A percentile compares a stretch with the other conserved stretches of the same genome.
Evolutionary conservation across 495 filamentous ascomycete species (phyloP).

Genomic region (Neurospora sp.): DNA sequence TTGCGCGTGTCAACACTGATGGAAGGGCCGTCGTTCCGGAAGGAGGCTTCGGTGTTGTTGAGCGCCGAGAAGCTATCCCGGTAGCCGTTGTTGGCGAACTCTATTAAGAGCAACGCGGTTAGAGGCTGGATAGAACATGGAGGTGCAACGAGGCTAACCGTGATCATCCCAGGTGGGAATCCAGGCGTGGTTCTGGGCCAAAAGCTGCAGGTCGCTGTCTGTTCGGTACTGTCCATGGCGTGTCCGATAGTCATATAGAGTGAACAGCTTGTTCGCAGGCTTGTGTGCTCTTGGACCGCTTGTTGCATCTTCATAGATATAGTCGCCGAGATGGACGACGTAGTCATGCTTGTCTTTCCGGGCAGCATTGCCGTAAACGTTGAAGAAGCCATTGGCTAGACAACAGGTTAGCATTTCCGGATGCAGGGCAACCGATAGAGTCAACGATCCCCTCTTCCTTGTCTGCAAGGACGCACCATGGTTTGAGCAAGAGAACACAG

Average conservation of each 20-base stretch:
- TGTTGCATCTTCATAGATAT: slow-evolving; percentile 52
- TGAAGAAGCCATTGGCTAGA: slow-evolving; percentile 46
- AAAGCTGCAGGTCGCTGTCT: slow-evolving; percentile 44
- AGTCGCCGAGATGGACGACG: slow-evolving; percentile 53
- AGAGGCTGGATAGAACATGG: not conserved
- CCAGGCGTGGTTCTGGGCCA: slow-evolving; percentile 47
- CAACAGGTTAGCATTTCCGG: slow-evolving; percentile 9
- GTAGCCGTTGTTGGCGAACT: slow-evolving; percentile 58
- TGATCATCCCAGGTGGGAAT: slow-evolving; percentile 63
- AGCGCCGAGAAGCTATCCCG: slow-evolving; percentile 42
- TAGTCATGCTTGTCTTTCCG: slow-evolving; percentile 57
- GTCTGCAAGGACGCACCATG: slow-evolving; percentile 26
- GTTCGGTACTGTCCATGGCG: slow-evolving; percentile 39
- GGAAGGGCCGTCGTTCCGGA: slow-evolving; percentile 44
- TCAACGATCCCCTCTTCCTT: not conserved
- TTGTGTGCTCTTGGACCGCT: slow-evolving; percentile 28
- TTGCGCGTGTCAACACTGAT: slow-evolving; percentile 55
- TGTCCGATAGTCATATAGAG: slow-evolving; percentile 49
- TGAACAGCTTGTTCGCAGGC: slow-evolving; percentile 18
- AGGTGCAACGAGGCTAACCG: slow-evolving; percentile 19
- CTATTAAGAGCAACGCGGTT: slow-evolving; percentile 12
- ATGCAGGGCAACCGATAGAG: not conserved
- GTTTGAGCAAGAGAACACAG: slow-evolving; percentile 45
- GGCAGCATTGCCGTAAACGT: slow-evolving; percentile 54
- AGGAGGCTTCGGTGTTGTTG: slow-evolving; percentile 56